Conservation (phyloP, 2,329 filamentous ascomycete genomes). For the Talaromyces sp. region DNA sequence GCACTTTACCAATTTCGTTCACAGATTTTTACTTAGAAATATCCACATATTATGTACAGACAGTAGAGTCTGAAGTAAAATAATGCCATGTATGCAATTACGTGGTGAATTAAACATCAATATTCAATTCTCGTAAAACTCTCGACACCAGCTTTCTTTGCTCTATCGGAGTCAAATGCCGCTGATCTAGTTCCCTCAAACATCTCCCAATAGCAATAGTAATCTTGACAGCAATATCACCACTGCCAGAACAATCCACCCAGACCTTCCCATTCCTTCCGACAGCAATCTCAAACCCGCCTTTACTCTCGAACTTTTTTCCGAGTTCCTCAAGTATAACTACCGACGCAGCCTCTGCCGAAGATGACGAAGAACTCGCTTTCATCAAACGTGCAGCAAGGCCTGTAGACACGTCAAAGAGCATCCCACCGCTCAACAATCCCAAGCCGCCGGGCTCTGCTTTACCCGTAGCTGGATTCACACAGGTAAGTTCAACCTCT, state of each 20-base stretch:
- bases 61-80: no score
- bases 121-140: conserved; percentile 39
- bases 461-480: conserved; percentile 80
- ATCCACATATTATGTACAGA: not conserved
- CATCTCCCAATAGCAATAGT: conserved; percentile 75
- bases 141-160: conserved; percentile 44
- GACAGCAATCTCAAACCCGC: conserved; percentile 85
- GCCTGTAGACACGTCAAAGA: conserved; percentile 72
- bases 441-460: conserved; percentile 82
- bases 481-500: conserved; percentile 86
- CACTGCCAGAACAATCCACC: conserved; percentile 69
- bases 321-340: conserved; percentile 76
- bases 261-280: conserved; percentile 89
- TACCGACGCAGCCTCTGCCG: conserved; percentile 56
- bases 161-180: conserved; percentile 37
- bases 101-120: conserved; percentile 27
- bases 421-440: conserved; percentile 76
- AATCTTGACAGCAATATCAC: conserved; percentile 51
- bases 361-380: conserved; percentile 34
- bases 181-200: conserved; percentile 70
- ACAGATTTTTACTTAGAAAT: no score
- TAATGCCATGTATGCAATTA: no score
- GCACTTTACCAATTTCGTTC: conserved; percentile 7
- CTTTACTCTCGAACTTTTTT: conserved; percentile 56
- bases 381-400: conserved; percentile 70